phyloP scores from a whole-genome alignment of 23 red algal genomes.

The Gracilariopsis chorda region DNA sequence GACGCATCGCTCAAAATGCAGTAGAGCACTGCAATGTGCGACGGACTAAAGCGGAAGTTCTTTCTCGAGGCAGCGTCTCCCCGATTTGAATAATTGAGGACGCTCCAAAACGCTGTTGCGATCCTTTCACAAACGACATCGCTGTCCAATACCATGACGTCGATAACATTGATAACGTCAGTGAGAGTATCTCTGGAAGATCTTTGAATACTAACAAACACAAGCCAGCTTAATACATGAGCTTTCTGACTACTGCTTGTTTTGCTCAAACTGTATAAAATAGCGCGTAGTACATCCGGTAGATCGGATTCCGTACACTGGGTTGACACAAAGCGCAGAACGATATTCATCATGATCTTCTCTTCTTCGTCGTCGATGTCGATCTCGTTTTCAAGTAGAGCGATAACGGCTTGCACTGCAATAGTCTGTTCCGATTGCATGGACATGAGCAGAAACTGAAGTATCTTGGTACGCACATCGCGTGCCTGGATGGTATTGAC shows the following conservation, averaged over 20 bases:
- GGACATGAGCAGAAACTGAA: conserved; percentile 7
- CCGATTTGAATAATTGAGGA: background rate
- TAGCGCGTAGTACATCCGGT: background rate
- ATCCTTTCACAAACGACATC: conserved; percentile 11
- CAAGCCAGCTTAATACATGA: conserved; percentile 9
- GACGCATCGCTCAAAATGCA: conserved; percentile 16
- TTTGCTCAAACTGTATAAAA: conserved; percentile 1
- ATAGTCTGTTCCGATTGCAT: background rate
- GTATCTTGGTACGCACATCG: conserved; percentile 2
- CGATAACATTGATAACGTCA: conserved; percentile 2
- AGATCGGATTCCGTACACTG: conserved; percentile 1
- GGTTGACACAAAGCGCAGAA: background rate
- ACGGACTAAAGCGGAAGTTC: conserved; percentile 2
- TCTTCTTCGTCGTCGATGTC: background rate
- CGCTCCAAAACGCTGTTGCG: background rate
- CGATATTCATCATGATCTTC: conserved; percentile 4
- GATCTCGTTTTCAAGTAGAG: conserved; percentile 18
- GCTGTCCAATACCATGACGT: conserved; percentile 14
- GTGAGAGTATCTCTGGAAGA: background rate
- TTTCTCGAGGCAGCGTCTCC: background rate
- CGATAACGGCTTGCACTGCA: conserved; percentile 16
- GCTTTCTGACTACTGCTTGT: background rate
- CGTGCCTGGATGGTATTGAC: background rate
- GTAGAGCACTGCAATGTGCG: background rate
- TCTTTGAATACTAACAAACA: conserved; percentile 8